phyloP scores from a whole-genome alignment of 2,329 filamentous ascomycete species.

The Fusarium cicatricum region DNA sequence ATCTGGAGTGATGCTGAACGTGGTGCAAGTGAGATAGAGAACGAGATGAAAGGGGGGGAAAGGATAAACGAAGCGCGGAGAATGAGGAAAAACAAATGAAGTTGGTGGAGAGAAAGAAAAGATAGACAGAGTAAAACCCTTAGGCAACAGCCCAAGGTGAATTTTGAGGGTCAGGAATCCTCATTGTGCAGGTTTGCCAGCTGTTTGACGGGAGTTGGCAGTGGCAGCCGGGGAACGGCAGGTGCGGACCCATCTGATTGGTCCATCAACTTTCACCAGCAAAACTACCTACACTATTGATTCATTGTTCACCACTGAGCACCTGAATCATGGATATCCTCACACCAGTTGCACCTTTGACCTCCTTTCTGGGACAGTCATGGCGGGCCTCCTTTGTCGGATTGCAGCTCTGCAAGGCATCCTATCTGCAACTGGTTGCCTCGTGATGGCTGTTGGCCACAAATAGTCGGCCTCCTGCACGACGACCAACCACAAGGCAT shows the following conservation, averaged over 20 bases:
- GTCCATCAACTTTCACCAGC: neutral
- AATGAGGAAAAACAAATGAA: neutral
- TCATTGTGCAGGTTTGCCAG: slow-evolving; percentile 8
- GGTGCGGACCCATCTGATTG: neutral
- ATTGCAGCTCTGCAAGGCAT: neutral
- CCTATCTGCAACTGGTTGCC: slow-evolving; percentile 3
- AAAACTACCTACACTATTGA: neutral
- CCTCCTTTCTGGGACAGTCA: neutral
- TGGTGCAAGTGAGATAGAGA: neutral
- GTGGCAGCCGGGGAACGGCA: slow-evolving; percentile 1
- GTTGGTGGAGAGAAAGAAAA: too few species aligned
- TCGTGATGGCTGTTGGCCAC: neutral
- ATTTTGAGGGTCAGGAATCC: neutral
- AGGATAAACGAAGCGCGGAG: neutral
- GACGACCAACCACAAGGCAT: too few species aligned
- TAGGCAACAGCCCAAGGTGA: neutral
- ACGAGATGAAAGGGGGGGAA: too few species aligned
- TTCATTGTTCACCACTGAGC: neutral
- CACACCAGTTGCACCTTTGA: too few species aligned
- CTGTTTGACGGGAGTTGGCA: slow-evolving; percentile 7
- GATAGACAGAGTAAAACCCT: neutral
- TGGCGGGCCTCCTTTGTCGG: neutral
- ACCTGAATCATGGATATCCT: neutral
- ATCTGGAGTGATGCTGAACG: too few species aligned
- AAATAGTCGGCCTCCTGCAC: too few species aligned